These are phyloP conservation scores for Phytophthora meadii DNA, from an alignment of 352 stramenopile genomes.

Conservation along the genomic window DNA sequence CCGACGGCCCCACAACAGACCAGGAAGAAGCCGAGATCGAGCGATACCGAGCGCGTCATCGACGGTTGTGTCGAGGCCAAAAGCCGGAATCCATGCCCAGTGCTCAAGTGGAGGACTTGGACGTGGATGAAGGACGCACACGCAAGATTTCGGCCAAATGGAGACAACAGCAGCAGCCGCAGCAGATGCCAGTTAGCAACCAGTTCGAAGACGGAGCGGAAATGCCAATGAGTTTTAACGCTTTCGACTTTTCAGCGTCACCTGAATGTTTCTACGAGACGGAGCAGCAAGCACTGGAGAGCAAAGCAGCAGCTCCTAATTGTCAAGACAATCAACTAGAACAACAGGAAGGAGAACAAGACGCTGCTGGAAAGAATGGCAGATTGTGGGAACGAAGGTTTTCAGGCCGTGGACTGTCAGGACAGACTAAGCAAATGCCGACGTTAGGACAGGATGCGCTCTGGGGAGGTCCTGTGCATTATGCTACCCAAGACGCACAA, in stretches of 20 bases:
- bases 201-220: slow-evolving; percentile 31
- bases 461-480: slow-evolving; percentile 41
- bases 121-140: slow-evolving; percentile 42
- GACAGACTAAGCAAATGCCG: slow-evolving; percentile 25
- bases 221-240: slow-evolving; percentile 43
- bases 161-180: slow-evolving; percentile 35
- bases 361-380: slow-evolving; percentile 9
- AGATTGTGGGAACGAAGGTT: slow-evolving; percentile 54
- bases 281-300: slow-evolving; percentile 14
- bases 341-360: slow-evolving; percentile 2
- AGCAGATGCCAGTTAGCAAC: slow-evolving; percentile 27
- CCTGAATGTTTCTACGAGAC: slow-evolving; percentile 48
- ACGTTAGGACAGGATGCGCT: slow-evolving; percentile 51
- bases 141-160: slow-evolving; percentile 50
- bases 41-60: slow-evolving; percentile 46
- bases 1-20: slow-evolving; percentile 5
- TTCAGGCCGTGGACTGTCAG: slow-evolving; percentile 4
- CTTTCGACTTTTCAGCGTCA: slow-evolving; percentile 54
- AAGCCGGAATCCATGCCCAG: slow-evolving; percentile 13
- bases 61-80: slow-evolving; percentile 40
- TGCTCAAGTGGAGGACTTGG: slow-evolving; percentile 26
- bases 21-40: slow-evolving; percentile 47
- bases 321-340: slow-evolving; percentile 24
- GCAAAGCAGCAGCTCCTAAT: slow-evolving; percentile 2
- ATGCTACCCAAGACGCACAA: slow-evolving; percentile 33